Evolutionary conservation across 164 flowering plant species (phyloP), one percentile per base, ranked within the genome.

Genomic region (Buxus sempervirens): DNA sequence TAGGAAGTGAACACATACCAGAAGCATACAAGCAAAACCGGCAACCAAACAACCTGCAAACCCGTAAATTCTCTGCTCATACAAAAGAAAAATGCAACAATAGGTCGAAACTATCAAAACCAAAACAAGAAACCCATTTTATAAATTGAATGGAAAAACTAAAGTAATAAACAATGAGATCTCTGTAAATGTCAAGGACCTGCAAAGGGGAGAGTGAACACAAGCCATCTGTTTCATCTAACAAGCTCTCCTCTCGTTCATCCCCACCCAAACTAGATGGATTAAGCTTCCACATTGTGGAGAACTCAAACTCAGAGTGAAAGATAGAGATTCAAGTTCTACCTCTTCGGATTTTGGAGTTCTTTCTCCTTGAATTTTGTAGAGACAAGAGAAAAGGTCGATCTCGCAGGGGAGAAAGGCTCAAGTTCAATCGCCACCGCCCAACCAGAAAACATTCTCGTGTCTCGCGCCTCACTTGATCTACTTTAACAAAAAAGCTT

Each of bases 41-140:
- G 75, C 84, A 61, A 76, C 55, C 73, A 86, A 64, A 69, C 84
- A 83, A 5, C 78, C 91, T 53, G 81, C 92, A 62, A 89, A 89
- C 21, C 70, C 91, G 58, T 87, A 87, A 45, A 87, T 65, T 79
- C 90, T 84, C 96, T 89, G 87, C 45, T 60, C 68, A 74, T 64
- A 58, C 9, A 60, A 67, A 62, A 69, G 20, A 5, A n/a, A 25
- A 9, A 15, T 60, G 56, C 57, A 64, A 42, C 15, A 20, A 59
- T 9, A 18, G 62, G 6, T 24, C 54, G 28, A 54, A 64, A 45
- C 6, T 21, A 8, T 51, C 42, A n/a, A 18, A 69, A 6, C 9
- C 4, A 64, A 55, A 22, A 41, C 36, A 38, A 69, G 41, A 45
- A 18, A 32, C 64, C 64, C 36, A 19, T 23, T 23, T 36, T 5